Conservation (phyloP, 2,329 filamentous ascomycete species). For the Arthrobotrys sphaeroides region DNA sequence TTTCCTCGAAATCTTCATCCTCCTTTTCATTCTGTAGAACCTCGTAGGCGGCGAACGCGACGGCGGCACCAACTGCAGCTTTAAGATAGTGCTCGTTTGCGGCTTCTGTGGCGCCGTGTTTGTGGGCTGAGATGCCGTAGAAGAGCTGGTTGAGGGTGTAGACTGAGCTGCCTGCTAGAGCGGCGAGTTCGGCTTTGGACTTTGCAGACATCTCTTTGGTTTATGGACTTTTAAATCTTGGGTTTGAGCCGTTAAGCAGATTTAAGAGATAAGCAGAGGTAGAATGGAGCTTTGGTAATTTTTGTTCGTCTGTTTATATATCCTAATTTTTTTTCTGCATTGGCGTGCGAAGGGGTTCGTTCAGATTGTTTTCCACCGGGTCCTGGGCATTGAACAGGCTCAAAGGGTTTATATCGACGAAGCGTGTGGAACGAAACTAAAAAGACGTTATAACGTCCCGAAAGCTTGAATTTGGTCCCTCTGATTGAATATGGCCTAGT, state of each 20-base stretch:
- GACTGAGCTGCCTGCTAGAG: background rate
- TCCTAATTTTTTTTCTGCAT: too few species aligned
- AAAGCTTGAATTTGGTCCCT: background rate
- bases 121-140: background rate
- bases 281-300: too few species aligned
- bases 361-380: too few species aligned
- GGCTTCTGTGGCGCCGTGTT: background rate
- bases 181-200: background rate
- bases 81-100: conserved; percentile 1
- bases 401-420: too few species aligned
- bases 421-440: too few species aligned
- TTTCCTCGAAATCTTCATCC: background rate
- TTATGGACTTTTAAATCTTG: background rate
- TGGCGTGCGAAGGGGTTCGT: too few species aligned
- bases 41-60: background rate
- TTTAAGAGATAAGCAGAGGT: too few species aligned
- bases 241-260: background rate
- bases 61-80: background rate
- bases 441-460: background rate
- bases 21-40: background rate
- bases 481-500: background rate
- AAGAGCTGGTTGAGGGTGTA: background rate
- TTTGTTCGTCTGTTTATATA: too few species aligned
- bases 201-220: background rate
- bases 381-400: too few species aligned